Evolutionary conservation across 345 rosid species (phyloP).

Genomic region (Pistacia integerrima): DNA sequence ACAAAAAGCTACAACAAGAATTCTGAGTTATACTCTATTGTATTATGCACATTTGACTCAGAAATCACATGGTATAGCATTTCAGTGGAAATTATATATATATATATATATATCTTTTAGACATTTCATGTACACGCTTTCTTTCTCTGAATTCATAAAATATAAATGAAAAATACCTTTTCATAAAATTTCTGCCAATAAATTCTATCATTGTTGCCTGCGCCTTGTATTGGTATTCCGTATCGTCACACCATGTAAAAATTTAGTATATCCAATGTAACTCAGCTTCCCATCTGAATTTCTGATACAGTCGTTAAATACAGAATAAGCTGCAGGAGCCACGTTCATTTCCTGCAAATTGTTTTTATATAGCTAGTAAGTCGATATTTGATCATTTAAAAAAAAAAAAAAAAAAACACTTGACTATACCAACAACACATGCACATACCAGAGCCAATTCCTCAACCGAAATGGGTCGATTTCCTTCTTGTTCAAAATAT

Average conservation of each 20-base stretch:
- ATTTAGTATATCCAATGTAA: constrained; percentile 71
- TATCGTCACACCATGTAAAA: constrained; percentile 77
- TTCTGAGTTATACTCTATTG: background rate
- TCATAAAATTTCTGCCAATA: background rate
- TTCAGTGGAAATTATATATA: background rate
- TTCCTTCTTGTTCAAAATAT: constrained; percentile 85
- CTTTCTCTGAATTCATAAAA: background rate
- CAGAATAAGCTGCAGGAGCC: constrained; percentile 49
- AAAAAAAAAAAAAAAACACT: background rate
- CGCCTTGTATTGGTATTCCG: constrained; percentile 58
- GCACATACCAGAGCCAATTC: constrained; percentile 72
- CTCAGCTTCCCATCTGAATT: constrained; percentile 63
- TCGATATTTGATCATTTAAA: background rate
- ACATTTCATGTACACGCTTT: background rate
- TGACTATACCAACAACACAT: background rate
- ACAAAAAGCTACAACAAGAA: background rate
- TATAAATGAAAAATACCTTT: background rate
- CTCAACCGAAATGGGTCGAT: constrained; percentile 68
- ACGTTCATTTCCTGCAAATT: constrained; percentile 61
- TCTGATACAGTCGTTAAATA: constrained; percentile 60
- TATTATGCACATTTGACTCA: background rate
- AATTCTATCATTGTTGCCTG: constrained; percentile 15
- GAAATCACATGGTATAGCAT: background rate
- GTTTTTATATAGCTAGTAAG: background rate
- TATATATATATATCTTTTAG: background rate